These are phyloP conservation scores for Emmonsiellopsis sp. DNA, from an alignment of 2,329 filamentous ascomycete species.

Conservation along the genomic window DNA sequence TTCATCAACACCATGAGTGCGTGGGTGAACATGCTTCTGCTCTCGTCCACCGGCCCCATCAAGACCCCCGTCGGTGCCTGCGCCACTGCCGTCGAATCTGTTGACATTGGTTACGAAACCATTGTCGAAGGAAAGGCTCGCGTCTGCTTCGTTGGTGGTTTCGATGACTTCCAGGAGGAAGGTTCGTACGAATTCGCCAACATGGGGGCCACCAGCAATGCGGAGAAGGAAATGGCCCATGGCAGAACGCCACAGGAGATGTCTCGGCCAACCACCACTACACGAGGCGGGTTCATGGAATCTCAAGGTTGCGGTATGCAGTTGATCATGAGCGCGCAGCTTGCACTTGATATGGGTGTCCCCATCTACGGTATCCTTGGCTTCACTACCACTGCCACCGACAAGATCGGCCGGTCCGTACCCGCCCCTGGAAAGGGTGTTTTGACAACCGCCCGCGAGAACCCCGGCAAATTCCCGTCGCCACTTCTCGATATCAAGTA, in stretches of 20 bases:
- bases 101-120: slow-evolving; percentile 96
- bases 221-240: slow-evolving; percentile 90
- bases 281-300: slow-evolving; percentile 97
- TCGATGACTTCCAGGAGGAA: slow-evolving; percentile 98
- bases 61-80: slow-evolving; percentile 98
- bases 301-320: slow-evolving; percentile 98
- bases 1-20: slow-evolving; percentile 99
- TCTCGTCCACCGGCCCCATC: slow-evolving; percentile 95
- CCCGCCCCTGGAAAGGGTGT: slow-evolving; percentile 96
- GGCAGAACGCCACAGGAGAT: slow-evolving; percentile 94
- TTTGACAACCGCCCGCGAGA: slow-evolving; percentile 87
- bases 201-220: slow-evolving; percentile 99
- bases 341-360: slow-evolving; percentile 96
- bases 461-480: slow-evolving; percentile 83
- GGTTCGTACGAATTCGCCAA: slow-evolving; percentile 99
- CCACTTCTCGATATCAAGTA: slow-evolving; percentile 97
- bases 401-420: slow-evolving; percentile 97
- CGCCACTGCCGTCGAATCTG: slow-evolving; percentile 91
- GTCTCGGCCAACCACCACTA: slow-evolving; percentile 95
- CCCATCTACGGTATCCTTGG: slow-evolving; percentile 93
- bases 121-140: slow-evolving; percentile 98
- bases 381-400: slow-evolving; percentile 88
- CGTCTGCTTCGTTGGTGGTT: slow-evolving; percentile 94
- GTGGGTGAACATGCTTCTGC: slow-evolving; percentile 98
- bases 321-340: slow-evolving; percentile 93